Conservation (phyloP, 208 protist species). For the Leishmania gerbilli region DNA sequence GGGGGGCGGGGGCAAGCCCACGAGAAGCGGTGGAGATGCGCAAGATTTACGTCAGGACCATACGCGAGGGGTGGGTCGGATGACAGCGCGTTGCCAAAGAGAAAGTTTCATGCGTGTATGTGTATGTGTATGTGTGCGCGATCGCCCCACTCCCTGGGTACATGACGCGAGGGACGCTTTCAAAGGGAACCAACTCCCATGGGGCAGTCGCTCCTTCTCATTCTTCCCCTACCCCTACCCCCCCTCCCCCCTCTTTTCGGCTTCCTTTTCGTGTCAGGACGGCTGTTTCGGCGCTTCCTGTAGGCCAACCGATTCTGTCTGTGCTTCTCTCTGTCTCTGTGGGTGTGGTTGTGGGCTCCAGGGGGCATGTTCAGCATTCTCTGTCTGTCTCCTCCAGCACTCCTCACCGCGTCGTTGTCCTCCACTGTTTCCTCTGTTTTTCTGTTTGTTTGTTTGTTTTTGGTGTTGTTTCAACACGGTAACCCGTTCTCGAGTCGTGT, state of each 20-base stretch:
- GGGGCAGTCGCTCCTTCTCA: neutral
- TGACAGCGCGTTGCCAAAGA: neutral
- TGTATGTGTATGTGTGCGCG: too few relatives aligned
- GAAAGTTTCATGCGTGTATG: neutral
- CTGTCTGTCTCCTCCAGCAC: too few relatives aligned
- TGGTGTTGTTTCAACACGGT: neutral
- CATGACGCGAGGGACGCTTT: neutral
- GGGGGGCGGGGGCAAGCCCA: neutral
- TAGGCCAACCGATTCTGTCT: neutral
- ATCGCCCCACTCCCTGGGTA: neutral
- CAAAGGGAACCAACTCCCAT: neutral
- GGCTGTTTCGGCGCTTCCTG: neutral
- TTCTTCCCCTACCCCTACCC: neutral
- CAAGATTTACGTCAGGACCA: neutral
- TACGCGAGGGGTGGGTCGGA: neutral
- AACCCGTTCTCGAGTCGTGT: neutral
- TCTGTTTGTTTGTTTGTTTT: too few relatives aligned
- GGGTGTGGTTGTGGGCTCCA: neutral
- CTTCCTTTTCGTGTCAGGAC: neutral
- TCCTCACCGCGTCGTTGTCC: neutral
- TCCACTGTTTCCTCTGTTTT: neutral
- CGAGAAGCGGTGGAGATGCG: neutral
- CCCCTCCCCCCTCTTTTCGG: neutral
- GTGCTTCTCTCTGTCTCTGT: neutral
- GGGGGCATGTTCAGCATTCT: neutral